Evolutionary conservation across 2,329 filamentous ascomycete species (phyloP), one percentile per base, ranked within the genome.

Genomic region (Arachnopeziza araneosa): DNA sequence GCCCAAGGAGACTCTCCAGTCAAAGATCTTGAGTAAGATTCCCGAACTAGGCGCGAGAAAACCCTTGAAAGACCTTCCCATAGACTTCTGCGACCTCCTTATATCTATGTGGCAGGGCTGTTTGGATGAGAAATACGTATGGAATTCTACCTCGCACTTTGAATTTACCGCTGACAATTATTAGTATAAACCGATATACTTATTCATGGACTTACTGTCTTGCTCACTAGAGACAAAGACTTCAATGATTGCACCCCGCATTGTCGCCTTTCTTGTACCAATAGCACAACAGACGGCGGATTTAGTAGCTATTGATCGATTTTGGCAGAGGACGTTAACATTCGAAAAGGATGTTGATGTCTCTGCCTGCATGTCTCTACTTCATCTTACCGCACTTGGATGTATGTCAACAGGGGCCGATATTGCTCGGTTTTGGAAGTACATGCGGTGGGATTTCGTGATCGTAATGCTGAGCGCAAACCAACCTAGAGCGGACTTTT

Each of bases 41-140:
- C 83, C 87, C 0, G 71, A 78, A 6, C 78, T 86, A 63, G 82
- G 82, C 56, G 78, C 76, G 71, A 58, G 76, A 70, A 57, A 79
- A 76, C 61, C 82, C 76, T 54, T 78, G 75, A 73, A 83, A 75
- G 70, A 76, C 49, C 77, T 63, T 75, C 81, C 88, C 1, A 76
- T 87, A 10, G 83, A 86, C 61, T 86, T 92, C 64, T 85, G 84
- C 55, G 78, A 83, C 54, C 76, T 85, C 30, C 74, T 92, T 22
- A 79, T 90, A 55, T 78, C 80, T 19, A 72, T 93, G 17, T 93
- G 90, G 89, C 78, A 79, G 19, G 80, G 79, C 22, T 92, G 89
- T 69, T 75, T 87, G 7, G 76, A 81, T 12, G 88, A 93, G 66
- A 78, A 79, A 64, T 77, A 75, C 67, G 70, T 74, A 67, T 56